Conservation (phyloP, 2,329 filamentous ascomycete genomes). For the Cylindrodendrum hubeiense region DNA sequence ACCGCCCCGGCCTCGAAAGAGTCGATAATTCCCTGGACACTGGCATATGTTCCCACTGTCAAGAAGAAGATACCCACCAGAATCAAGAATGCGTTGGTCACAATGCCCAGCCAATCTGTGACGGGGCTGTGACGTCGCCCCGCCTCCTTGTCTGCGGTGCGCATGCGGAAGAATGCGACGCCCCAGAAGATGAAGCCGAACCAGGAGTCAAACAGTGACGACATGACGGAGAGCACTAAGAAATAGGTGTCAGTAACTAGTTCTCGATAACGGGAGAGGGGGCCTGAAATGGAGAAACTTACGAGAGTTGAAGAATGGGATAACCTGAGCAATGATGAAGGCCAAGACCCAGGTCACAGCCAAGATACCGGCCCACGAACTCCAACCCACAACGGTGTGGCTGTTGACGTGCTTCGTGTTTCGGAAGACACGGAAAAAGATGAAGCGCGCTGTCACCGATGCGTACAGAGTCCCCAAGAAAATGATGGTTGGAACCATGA, state of each 20-base stretch:
- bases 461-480: slow-evolving; percentile 94
- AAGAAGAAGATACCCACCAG: slow-evolving; percentile 84
- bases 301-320: slow-evolving; percentile 90
- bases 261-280: background rate
- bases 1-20: slow-evolving; percentile 76
- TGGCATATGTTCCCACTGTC: slow-evolving; percentile 83
- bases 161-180: slow-evolving; percentile 83
- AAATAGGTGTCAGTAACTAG: slow-evolving; percentile 26
- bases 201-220: slow-evolving; percentile 92
- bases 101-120: slow-evolving; percentile 65
- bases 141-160: slow-evolving; percentile 69
- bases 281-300: slow-evolving; percentile 47
- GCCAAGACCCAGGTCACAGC: slow-evolving; percentile 81
- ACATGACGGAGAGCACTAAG: slow-evolving; percentile 77
- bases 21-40: slow-evolving; percentile 80
- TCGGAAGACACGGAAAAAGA: slow-evolving; percentile 91
- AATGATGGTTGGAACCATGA: slow-evolving; percentile 95
- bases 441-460: slow-evolving; percentile 88
- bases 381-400: slow-evolving; percentile 87
- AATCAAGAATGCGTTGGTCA: slow-evolving; percentile 80
- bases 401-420: slow-evolving; percentile 82
- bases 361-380: slow-evolving; percentile 81
- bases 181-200: slow-evolving; percentile 98
- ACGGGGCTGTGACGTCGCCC: slow-evolving; percentile 64
- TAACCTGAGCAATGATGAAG: slow-evolving; percentile 92